A percentile compares a stretch with the other conserved stretches of the same genome.
Conservation (phyloP, 2,329 filamentous ascomycete genomes). For the Leptographium radiaticola region DNA sequence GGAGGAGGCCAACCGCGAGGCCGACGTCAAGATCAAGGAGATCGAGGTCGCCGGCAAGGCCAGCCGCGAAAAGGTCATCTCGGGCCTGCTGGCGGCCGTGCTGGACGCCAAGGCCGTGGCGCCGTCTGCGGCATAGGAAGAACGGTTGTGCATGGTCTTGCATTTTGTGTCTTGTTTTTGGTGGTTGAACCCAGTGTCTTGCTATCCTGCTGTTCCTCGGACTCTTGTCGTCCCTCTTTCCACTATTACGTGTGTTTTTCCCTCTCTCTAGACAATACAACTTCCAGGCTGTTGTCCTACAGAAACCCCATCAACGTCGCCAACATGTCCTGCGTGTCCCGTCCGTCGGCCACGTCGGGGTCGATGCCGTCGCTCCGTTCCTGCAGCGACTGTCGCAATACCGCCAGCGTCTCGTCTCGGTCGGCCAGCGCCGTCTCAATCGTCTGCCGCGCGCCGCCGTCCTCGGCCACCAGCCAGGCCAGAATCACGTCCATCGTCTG, state of each 20-base stretch:
- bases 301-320: slow-evolving; percentile 38
- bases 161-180: not conserved
- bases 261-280: slow-evolving; percentile 4
- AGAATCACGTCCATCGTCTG: slow-evolving; percentile 76
- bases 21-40: slow-evolving; percentile 66
- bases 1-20: slow-evolving; percentile 66
- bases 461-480: slow-evolving; percentile 86
- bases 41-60: slow-evolving; percentile 73
- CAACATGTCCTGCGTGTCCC: slow-evolving; percentile 44
- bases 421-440: slow-evolving; percentile 54
- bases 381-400: slow-evolving; percentile 54
- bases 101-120: slow-evolving; percentile 65
- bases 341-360: slow-evolving; percentile 39
- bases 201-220: not conserved
- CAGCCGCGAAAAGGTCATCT: slow-evolving; percentile 65
- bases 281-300: slow-evolving; percentile 7
- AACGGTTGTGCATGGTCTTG: slow-evolving; percentile 1
- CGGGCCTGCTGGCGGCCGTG: slow-evolving; percentile 74
- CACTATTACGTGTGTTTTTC: not conserved
- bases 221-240: not conserved
- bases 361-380: slow-evolving; percentile 40
- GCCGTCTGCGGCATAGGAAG: slow-evolving; percentile 15
- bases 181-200: not conserved
- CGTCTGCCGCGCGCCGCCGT: slow-evolving; percentile 56
- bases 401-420: slow-evolving; percentile 49